Base-by-base conservation (phyloP, 2,329 filamentous ascomycete genomes). In the Ophiostoma himal-ulmi region DNA sequence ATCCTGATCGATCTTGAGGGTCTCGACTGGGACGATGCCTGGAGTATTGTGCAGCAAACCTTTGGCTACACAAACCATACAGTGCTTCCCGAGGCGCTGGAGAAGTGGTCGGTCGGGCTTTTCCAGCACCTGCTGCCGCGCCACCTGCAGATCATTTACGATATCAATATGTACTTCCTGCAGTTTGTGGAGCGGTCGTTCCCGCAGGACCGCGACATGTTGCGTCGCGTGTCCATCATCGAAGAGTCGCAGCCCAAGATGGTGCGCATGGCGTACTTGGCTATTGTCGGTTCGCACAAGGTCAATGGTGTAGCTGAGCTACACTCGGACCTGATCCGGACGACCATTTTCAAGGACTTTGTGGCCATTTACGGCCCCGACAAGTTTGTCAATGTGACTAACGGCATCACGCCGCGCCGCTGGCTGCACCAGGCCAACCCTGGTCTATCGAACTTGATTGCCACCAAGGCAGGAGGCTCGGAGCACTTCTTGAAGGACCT, bases 1-100 rank as follows among this genome's bases (percentile, higher is more conserved):
- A 97, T 99, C 75, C 83, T 99, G 72, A 81, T 96, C 71, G 95
- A 99, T 77, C 81, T 90, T 8, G 95, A 99, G 81, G 92, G 93
- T 5, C 86, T 99, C 6, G 91, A 94, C 30, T 99, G 95, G 95
- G 91, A 97, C 75, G 87, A 91, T 75, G 94, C 94, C 1, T 99
- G 95, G 95, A 84, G 83, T 68, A 95, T 93, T 75, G 91, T 93
- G 39, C 87, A 85, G 36, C 83, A 84, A 71, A 93, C 86, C 48
- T 99, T 99, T 77, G 93, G 94, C 74, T 99, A 99, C 83, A 98
- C 95, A 74, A 99, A 99, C 81, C 95, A 99, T 81, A 99, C 95
- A 0, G 95, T 99, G 70, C 88, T 99, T 68, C 94, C 95, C 0
- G 95, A 99, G 80, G 95, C 95, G 36, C 83, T 98, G 66, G 95